Evolutionary conservation across 768 basidiomycete genomes (phyloP).

Genomic region (Phanerochaete sordida): DNA sequence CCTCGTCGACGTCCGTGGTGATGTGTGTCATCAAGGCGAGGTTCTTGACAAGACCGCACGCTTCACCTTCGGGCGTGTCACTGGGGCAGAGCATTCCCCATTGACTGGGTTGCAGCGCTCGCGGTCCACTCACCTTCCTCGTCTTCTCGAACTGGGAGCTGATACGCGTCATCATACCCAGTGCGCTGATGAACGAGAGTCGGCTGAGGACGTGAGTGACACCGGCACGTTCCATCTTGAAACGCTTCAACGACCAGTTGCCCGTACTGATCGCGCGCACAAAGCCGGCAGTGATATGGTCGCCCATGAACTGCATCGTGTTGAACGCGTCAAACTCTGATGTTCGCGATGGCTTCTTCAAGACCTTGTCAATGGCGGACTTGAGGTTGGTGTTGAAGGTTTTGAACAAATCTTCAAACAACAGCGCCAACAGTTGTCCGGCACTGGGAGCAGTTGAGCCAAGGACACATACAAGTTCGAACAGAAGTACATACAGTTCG

Average conservation of each 20-base stretch:
- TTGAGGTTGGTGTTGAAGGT: constrained; percentile 97
- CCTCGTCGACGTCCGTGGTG: constrained; percentile 97
- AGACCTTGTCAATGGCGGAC: constrained; percentile 91
- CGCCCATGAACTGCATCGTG: constrained; percentile 94
- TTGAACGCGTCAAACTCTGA: constrained; percentile 93
- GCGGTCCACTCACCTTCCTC: constrained; percentile 94
- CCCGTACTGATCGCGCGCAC: constrained; percentile 97
- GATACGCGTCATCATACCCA: constrained; percentile 99
- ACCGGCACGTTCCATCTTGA: constrained; percentile 99
- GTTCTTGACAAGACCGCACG: constrained; percentile 98
- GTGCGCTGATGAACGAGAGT: constrained; percentile 92
- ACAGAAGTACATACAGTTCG: constrained; percentile 80
- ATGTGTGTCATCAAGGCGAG: constrained; percentile 99
- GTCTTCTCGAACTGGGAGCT: constrained; percentile 99
- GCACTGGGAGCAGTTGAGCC: constrained; percentile 61
- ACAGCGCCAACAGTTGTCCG: constrained; percentile 89
- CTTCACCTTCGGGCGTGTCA: constrained; percentile 99
- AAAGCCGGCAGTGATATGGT: constrained; percentile 93
- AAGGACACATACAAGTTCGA: too few relatives aligned
- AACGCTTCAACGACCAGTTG: constrained; percentile 98
- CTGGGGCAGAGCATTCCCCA: constrained; percentile 99
- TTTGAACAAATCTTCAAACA: constrained; percentile 99
- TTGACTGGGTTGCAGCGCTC: constrained; percentile 95
- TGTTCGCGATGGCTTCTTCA: constrained; percentile 93
- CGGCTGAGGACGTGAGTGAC: constrained; percentile 97